Evolutionary conservation across 2,329 filamentous ascomycete species (phyloP).

Genomic region (Thielaviopsis cerberus): DNA sequence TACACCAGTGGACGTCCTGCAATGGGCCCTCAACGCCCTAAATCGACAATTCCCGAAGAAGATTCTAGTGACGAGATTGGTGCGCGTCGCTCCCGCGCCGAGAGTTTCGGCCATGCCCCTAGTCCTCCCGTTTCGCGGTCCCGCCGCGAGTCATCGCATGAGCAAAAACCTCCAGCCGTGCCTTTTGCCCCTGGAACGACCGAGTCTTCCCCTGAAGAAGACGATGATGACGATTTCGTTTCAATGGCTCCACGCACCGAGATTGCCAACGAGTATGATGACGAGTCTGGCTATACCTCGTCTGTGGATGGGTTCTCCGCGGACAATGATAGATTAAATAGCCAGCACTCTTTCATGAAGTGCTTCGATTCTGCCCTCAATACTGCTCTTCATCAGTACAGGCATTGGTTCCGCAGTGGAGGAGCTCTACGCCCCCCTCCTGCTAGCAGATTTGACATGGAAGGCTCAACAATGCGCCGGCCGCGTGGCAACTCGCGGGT

Average conservation of each 20-base stretch:
- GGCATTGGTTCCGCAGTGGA: background rate
- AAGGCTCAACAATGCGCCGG: background rate
- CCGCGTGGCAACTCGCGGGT: slow-evolving; percentile 6
- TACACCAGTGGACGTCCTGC: slow-evolving; percentile 1
- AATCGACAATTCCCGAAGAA: slow-evolving; percentile 4
- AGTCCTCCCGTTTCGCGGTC: background rate
- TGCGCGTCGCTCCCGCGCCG: background rate
- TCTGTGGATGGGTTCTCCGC: background rate
- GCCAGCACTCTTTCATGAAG: background rate
- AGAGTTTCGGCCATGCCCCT: background rate
- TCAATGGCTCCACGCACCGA: background rate
- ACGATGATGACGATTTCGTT: background rate
- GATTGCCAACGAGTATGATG: background rate
- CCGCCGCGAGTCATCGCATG: background rate
- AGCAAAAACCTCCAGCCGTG: background rate
- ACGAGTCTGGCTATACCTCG: background rate
- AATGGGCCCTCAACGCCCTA: slow-evolving; percentile 1
- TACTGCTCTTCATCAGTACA: background rate
- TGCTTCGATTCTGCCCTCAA: background rate
- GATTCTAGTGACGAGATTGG: background rate
- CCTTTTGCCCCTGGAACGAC: background rate
- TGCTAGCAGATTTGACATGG: background rate
- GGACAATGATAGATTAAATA: background rate
- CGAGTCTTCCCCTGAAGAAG: background rate
- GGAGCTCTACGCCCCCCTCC: slow-evolving; percentile 1